phyloP scores from a whole-genome alignment of 75 land plant genomes.

The Sequoiadendron giganteum region DNA sequence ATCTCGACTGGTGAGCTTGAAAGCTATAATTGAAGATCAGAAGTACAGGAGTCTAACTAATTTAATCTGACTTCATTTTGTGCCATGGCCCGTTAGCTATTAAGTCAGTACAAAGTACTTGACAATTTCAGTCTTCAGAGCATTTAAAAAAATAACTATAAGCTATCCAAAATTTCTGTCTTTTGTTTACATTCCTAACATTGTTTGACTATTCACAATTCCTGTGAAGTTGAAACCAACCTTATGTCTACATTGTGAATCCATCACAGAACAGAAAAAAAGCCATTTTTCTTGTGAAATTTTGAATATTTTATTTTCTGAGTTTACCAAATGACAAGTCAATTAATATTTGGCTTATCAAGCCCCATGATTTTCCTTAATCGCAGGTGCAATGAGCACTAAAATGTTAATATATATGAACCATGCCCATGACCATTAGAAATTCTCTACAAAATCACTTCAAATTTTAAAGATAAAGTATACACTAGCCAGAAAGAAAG shows the following conservation, averaged over 20 bases:
- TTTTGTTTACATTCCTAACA: background rate
- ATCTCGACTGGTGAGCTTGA: background rate
- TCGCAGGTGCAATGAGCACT: background rate
- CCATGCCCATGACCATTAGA: background rate
- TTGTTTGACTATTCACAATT: background rate
- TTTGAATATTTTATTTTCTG: background rate
- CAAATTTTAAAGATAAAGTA: background rate
- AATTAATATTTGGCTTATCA: background rate
- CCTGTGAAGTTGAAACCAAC: background rate
- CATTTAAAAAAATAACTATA: no score
- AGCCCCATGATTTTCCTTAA: background rate
- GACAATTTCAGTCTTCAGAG: no score
- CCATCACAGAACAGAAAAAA: background rate
- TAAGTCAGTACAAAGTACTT: background rate
- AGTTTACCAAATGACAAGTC: background rate
- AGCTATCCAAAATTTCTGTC: background rate
- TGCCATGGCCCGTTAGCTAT: background rate
- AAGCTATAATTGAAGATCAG: background rate
- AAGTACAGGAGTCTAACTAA: background rate
- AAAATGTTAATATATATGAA: background rate
- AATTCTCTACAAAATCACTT: background rate
- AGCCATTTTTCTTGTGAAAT: background rate
- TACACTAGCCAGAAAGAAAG: background rate
- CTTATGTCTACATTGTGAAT: background rate
- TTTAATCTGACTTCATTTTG: background rate